A percentile compares a stretch with the other conserved stretches of the same genome.
Evolutionary conservation across 768 basidiomycete genomes (phyloP).

Genomic region (Boletellus ananas): DNA sequence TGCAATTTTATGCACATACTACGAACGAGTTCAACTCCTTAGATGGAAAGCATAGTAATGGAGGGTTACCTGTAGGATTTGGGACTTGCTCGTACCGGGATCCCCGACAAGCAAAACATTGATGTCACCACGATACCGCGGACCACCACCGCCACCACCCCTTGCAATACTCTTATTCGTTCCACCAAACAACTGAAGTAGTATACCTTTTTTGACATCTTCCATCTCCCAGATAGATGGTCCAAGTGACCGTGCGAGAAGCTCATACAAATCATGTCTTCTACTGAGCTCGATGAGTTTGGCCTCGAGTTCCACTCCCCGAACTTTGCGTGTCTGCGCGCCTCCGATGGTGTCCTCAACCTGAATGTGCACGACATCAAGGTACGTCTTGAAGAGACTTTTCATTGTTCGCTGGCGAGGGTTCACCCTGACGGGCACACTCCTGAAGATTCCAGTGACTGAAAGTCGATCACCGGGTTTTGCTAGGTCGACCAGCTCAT

Average conservation of each 20-base stretch:
- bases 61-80: slow-evolving; percentile 76
- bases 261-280: slow-evolving; percentile 80
- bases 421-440: slow-evolving; percentile 93
- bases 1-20: slow-evolving; percentile 99
- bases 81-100: slow-evolving; percentile 95
- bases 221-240: slow-evolving; percentile 99
- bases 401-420: slow-evolving; percentile 89
- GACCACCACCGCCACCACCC: slow-evolving; percentile 94
- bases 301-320: slow-evolving; percentile 71
- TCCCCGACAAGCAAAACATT: slow-evolving; percentile 97
- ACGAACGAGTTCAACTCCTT: not conserved
- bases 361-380: slow-evolving; percentile 92
- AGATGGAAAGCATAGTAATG: not conserved
- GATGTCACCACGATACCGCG: slow-evolving; percentile 96
- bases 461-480: slow-evolving; percentile 94
- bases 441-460: slow-evolving; percentile 92
- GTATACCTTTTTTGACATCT: slow-evolving; percentile 97
- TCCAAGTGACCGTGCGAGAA: slow-evolving; percentile 80
- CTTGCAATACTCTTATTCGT: slow-evolving; percentile 93
- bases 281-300: slow-evolving; percentile 70
- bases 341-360: slow-evolving; percentile 46
- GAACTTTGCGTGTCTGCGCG: slow-evolving; percentile 33
- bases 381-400: slow-evolving; percentile 94
- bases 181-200: slow-evolving; percentile 94
- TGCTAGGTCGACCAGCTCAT: slow-evolving; percentile 93